Conservation (phyloP, 371 early-diverging fungal species). For the Chytridium lagenaria region DNA sequence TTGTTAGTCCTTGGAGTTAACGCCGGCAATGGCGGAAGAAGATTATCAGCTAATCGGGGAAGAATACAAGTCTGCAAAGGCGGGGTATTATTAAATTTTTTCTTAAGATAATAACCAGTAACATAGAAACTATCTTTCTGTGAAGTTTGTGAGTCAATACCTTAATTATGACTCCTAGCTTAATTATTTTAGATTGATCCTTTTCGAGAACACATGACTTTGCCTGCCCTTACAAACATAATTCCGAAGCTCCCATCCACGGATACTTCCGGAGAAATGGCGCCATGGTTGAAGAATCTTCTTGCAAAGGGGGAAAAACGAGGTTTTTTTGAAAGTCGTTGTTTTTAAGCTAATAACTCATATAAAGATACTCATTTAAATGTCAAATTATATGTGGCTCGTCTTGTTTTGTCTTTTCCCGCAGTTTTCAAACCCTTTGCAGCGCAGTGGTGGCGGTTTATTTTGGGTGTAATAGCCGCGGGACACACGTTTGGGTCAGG, state of each 20-base stretch:
- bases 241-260: background rate
- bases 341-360: background rate
- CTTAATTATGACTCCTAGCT: too few species aligned
- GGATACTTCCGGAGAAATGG: slow-evolving; percentile 46
- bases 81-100: slow-evolving; percentile 36
- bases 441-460: slow-evolving; percentile 61
- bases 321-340: slow-evolving; percentile 14
- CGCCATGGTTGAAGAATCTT: slow-evolving; percentile 71
- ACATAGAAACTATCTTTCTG: too few species aligned
- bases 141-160: too few species aligned
- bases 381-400: slow-evolving; percentile 64
- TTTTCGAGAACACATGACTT: slow-evolving; percentile 20
- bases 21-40: background rate
- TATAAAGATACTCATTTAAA: slow-evolving; percentile 55
- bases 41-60: background rate
- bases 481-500: slow-evolving; percentile 65
- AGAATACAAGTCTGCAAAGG: too few species aligned
- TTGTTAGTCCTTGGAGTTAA: background rate
- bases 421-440: slow-evolving; percentile 68
- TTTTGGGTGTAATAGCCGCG: slow-evolving; percentile 62
- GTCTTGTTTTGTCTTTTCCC: slow-evolving; percentile 65
- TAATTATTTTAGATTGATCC: slow-evolving; percentile 1
- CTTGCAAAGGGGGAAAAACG: slow-evolving; percentile 29
- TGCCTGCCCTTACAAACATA: background rate
- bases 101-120: too few species aligned